Conservation (phyloP, 1,284 basidiomycete genomes). For the Pseudozyma sp. region DNA sequence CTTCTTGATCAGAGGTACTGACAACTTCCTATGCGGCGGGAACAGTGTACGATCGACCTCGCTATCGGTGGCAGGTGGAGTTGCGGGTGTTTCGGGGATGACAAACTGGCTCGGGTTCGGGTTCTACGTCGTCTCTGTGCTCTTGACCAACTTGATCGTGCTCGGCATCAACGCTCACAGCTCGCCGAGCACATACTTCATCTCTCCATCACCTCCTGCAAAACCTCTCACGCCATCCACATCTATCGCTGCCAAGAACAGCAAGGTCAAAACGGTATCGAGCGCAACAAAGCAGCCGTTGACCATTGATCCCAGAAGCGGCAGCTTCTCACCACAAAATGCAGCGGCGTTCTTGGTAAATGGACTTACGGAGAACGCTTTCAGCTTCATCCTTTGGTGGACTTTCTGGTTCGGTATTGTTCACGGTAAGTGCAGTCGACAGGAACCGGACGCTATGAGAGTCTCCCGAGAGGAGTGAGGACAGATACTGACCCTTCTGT, state of each 20-base stretch:
- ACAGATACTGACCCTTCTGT: neutral
- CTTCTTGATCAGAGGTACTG: neutral
- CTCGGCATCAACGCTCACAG: constrained; percentile 49
- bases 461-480: neutral
- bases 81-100: constrained; percentile 63
- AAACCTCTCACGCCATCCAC: constrained; percentile 10
- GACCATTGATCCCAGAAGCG: constrained; percentile 31
- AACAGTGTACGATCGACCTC: constrained; percentile 60
- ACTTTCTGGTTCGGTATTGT: constrained; percentile 66
- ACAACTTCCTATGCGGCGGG: neutral
- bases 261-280: constrained; percentile 8
- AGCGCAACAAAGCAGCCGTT: neutral
- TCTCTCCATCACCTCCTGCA: constrained; percentile 36
- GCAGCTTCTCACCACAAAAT: constrained; percentile 26
- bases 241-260: neutral
- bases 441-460: neutral
- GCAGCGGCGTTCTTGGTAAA: constrained; percentile 26
- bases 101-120: constrained; percentile 63
- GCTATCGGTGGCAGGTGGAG: constrained; percentile 58
- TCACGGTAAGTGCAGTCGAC: constrained; percentile 54
- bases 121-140: constrained; percentile 58
- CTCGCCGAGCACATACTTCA: constrained; percentile 47
- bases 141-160: constrained; percentile 55
- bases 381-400: constrained; percentile 67
- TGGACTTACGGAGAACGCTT: constrained; percentile 57